Base-by-base conservation (phyloP, 176 grass and related monocot species). In the Panicum miliaceum region DNA sequence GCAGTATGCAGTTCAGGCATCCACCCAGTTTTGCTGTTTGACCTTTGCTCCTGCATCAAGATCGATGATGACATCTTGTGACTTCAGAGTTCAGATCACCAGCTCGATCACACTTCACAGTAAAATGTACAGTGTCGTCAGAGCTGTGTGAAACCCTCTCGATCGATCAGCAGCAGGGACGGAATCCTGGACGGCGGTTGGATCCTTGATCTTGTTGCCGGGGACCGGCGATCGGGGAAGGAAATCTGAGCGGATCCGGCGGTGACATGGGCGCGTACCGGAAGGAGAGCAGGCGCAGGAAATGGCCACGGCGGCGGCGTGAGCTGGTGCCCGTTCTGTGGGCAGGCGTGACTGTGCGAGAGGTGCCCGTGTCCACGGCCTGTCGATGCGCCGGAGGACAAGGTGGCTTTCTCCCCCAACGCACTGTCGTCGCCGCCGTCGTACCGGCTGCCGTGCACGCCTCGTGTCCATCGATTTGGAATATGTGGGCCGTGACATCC, bases 221-320 rank as follows among this genome's bases (percentile, higher is more conserved):
- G 75, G 84, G 53, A 73, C 41, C 12, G 36, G 58, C 40, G 48
- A 41, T 58, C 15, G n/a, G 37, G 66, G 80, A 78, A 78, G 50
- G 80, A 82, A 59, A 90, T 86, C 79, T 82, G 84, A 37, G 66
- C 62, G 73, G 67, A 90, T 86, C 73, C 66, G 79, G 56, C 18
- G 22, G 32, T 86, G 88, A 78, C 88, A 82, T 83, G 12, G 51
- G 62, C 69, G 46, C 61, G 57, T 75, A 70, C 54, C 54, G 20
- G 51, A 40, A 67, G 80, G 43, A 64, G 16, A 65, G 59, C 20
- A 64, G 53, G 8, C 79, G 73, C 61, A 80, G 42, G 52, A 76
- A 64, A 62, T 25, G 56, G 54, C 71, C 82, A 85, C 71, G 32
- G 77, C 88, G 26, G 56, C 82, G 50, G 71, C 71, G 41, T 66